Conservation (phyloP, 2,329 filamentous ascomycete genomes). For the Elsinoe batatas region DNA sequence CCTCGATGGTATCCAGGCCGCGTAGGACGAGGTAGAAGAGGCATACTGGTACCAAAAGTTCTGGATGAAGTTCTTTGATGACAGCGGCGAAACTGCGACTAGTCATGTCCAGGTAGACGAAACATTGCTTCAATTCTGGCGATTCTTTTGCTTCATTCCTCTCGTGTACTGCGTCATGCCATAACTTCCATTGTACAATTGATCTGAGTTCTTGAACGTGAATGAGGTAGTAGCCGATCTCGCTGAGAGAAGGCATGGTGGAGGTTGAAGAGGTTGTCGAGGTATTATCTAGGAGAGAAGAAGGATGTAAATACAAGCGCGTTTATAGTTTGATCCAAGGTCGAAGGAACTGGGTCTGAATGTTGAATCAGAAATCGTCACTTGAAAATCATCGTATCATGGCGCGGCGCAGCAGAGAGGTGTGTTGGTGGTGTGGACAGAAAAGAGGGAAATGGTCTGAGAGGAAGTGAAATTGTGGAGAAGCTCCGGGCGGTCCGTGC, state of each 20-base stretch:
- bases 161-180: conserved; percentile 87
- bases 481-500: conserved; percentile 5
- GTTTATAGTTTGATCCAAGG: background rate
- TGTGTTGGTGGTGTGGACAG: background rate
- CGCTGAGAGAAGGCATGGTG: conserved; percentile 16
- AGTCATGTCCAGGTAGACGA: conserved; percentile 73
- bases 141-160: conserved; percentile 69
- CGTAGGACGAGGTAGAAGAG: conserved; percentile 91
- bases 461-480: conserved; percentile 8
- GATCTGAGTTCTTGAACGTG: conserved; percentile 28
- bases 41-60: conserved; percentile 78
- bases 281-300: background rate
- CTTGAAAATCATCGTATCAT: background rate
- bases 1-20: conserved; percentile 94
- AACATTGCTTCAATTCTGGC: conserved; percentile 67
- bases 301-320: background rate
- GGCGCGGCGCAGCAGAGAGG: conserved; percentile 7
- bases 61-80: conserved; percentile 90
- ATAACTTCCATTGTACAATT: conserved; percentile 56
- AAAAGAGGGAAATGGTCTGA: conserved; percentile 8
- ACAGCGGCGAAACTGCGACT: conserved; percentile 89
- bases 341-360: background rate
- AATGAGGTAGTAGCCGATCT: conserved; percentile 26
- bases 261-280: background rate
- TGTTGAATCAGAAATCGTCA: conserved; percentile 10